A percentile compares a stretch with the other conserved stretches of the same genome.
Evolutionary conservation across 345 rosid genomes (phyloP).

Genomic region (Erysimum cheiranthoides): DNA sequence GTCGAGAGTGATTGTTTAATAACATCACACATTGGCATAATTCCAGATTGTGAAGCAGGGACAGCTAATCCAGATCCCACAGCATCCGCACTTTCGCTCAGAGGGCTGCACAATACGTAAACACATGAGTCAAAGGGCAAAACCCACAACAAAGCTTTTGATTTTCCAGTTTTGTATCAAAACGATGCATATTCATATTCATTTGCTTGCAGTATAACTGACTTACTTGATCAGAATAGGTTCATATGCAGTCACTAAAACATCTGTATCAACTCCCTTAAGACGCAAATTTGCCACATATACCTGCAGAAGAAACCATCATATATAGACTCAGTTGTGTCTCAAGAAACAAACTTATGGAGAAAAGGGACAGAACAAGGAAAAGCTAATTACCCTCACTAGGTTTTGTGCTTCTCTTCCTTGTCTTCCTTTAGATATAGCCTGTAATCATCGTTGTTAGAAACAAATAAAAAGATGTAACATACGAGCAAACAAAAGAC

Average conservation of each 20-base stretch:
- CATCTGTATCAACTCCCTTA: conserved; percentile 79
- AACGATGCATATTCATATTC: neutral
- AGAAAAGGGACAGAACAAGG: neutral
- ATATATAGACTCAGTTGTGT: neutral
- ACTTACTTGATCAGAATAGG: conserved; percentile 74
- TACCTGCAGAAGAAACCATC: conserved; percentile 53
- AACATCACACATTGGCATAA: conserved; percentile 67
- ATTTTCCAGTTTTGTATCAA: conserved; percentile 1
- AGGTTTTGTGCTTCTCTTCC: conserved; percentile 93
- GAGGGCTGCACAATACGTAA: conserved; percentile 54
- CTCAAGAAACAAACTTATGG: conserved; percentile 23
- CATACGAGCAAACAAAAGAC: neutral
- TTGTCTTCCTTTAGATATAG: conserved; percentile 83
- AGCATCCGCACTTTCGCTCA: conserved; percentile 74
- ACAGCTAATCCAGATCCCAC: conserved; percentile 75
- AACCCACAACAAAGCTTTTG: neutral
- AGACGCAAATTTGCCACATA: conserved; percentile 83
- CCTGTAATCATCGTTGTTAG: conserved; percentile 47
- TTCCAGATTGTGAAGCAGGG: conserved; percentile 66
- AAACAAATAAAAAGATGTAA: neutral
- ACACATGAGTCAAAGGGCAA: conserved; percentile 19
- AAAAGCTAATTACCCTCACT: conserved; percentile 54
- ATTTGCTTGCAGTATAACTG: neutral
- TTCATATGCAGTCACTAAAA: conserved; percentile 71
- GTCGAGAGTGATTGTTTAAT: conserved; percentile 68